Evolutionary conservation across 768 basidiomycete species (phyloP), one percentile per base, ranked within the genome.

Genomic region (Calocybe cyanea): DNA sequence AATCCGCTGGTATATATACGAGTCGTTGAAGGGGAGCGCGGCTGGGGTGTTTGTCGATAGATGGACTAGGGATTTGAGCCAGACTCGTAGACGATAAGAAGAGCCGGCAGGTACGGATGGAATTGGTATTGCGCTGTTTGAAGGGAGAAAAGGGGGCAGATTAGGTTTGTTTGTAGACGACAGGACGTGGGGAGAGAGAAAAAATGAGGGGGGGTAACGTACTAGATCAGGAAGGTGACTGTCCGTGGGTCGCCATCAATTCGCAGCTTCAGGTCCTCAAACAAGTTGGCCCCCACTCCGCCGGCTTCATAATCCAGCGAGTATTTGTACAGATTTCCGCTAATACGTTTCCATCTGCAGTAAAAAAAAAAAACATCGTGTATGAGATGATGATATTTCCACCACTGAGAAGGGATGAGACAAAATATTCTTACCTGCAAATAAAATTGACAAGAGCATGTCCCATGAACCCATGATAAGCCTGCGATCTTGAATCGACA

Each of bases 221-320:
- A 79, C 81, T 83, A 85, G 48, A 86, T 78, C 21, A 80, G 59
- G 60, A 84, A 86, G 11, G 71, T 68, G 19, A 83, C 57, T 2
- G 65, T 58, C 38, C 71, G 67, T 13, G 81, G 80, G 39, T 82
- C 76, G 31, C 73, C 76, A 36, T 79, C 77, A 18, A 84, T 59
- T 17, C 67, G 65, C 34, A 86, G 58, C n/a, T 63, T 63, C 49
- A 74, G 63, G 48, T 81, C 71, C 13, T 78, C 75, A 45, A 85
- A 72, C 9, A 85, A 59, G 17, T 64, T 65, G 28, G 63, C 70
- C 10, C 82, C 82, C 0, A 79, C 77, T 0, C 84, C 83, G 38
- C 73, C 74, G 3, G 80, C 78, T 41, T 83, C 82, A 52, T 86
- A 85, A 15, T 81, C 82, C 52, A 85, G 58, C 4, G 78, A 75